A percentile compares a stretch with the other conserved stretches of the same genome.
Conservation (phyloP, 768 basidiomycete genomes). For the Xerocomellus amylosporus region DNA sequence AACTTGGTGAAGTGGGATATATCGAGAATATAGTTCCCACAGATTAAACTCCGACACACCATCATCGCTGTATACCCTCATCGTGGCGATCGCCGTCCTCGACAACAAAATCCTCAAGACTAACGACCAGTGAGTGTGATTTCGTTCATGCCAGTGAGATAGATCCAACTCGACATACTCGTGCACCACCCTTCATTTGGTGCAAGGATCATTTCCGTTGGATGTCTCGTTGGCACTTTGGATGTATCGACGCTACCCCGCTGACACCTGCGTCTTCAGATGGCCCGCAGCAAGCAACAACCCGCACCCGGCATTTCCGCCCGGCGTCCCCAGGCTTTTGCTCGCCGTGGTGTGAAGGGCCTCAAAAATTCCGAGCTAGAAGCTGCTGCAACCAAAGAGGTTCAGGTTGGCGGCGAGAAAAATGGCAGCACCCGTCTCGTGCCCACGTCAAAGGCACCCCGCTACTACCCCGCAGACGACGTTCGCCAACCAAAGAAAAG, state of each 20-base stretch:
- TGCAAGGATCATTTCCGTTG: slow-evolving; percentile 22
- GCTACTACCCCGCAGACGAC: slow-evolving; percentile 95
- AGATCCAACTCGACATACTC: neutral
- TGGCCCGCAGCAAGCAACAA: slow-evolving; percentile 87
- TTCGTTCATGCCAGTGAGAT: slow-evolving; percentile 16
- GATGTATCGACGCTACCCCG: slow-evolving; percentile 32
- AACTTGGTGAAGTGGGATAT: neutral
- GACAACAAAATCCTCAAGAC: slow-evolving; percentile 43
- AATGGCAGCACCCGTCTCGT: slow-evolving; percentile 88
- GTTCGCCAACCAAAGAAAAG: slow-evolving; percentile 87
- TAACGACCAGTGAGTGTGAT: slow-evolving; percentile 39
- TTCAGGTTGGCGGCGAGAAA: slow-evolving; percentile 82
- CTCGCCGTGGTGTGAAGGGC: slow-evolving; percentile 83
- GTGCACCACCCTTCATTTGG: neutral
- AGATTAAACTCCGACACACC: slow-evolving; percentile 23
- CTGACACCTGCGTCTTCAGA: slow-evolving; percentile 43
- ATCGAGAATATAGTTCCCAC: slow-evolving; percentile 27
- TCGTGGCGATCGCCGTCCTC: slow-evolving; percentile 27
- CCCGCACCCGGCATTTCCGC: slow-evolving; percentile 76
- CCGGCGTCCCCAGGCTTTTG: slow-evolving; percentile 77
- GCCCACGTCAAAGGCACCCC: slow-evolving; percentile 80
- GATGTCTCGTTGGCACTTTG: slow-evolving; percentile 32
- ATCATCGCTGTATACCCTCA: slow-evolving; percentile 11
- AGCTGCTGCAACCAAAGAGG: slow-evolving; percentile 65
- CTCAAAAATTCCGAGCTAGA: slow-evolving; percentile 72